Evolutionary conservation across 495 filamentous ascomycete species (phyloP).

Genomic region (Neurospora sp.): DNA sequence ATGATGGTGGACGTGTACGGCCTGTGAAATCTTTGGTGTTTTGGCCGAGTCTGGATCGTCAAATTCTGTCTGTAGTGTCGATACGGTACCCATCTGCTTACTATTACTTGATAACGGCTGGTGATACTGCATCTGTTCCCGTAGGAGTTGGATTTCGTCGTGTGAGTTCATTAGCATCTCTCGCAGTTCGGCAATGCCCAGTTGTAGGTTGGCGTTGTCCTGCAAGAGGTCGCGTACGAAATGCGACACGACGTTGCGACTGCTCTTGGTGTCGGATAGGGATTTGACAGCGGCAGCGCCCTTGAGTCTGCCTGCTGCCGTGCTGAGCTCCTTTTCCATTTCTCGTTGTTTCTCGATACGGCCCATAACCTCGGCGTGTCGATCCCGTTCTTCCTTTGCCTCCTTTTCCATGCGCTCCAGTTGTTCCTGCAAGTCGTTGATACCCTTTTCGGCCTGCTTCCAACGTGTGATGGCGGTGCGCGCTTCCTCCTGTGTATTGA

Average conservation of each 20-base stretch:
- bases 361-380: conserved; percentile 68
- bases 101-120: conserved; percentile 44
- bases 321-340: conserved; percentile 64
- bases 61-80: conserved; percentile 39
- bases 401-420: conserved; percentile 84
- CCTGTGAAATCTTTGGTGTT: conserved; percentile 44
- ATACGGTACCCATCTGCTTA: conserved; percentile 27
- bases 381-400: conserved; percentile 67
- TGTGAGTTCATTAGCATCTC: conserved; percentile 91
- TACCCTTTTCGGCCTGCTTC: conserved; percentile 66
- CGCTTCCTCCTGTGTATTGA: conserved; percentile 56
- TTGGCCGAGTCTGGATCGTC: conserved; percentile 13
- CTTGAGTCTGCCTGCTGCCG: conserved; percentile 65
- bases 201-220: conserved; percentile 87
- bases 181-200: conserved; percentile 78
- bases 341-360: conserved; percentile 71
- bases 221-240: conserved; percentile 93
- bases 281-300: conserved; percentile 61
- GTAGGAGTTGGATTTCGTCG: conserved; percentile 77
- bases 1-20: conserved; percentile 86
- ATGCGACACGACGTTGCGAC: conserved; percentile 63
- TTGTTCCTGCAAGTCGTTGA: conserved; percentile 69
- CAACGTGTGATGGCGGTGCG: conserved; percentile 68
- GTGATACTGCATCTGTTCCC: conserved; percentile 74
- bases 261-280: conserved; percentile 37